Conservation (phyloP, 2,329 filamentous ascomycete genomes). For the Aspergillus pseudoglaucus region DNA sequence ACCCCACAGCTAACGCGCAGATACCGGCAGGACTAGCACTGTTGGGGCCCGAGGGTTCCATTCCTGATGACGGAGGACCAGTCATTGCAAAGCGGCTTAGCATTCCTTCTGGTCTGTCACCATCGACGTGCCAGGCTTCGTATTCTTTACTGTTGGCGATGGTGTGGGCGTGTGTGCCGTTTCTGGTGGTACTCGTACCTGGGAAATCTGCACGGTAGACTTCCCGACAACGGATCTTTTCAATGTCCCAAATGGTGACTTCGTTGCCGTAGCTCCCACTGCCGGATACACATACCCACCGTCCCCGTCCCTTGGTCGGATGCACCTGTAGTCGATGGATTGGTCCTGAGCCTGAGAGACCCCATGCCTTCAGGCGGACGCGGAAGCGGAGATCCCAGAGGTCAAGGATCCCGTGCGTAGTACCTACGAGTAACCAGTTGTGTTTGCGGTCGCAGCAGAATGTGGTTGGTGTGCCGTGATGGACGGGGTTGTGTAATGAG, state of each 20-base stretch:
- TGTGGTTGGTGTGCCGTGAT: slow-evolving; percentile 85
- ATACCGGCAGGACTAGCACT: slow-evolving; percentile 46
- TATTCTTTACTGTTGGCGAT: slow-evolving; percentile 53
- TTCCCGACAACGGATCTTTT: slow-evolving; percentile 81
- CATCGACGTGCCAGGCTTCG: slow-evolving; percentile 82
- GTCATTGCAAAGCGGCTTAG: slow-evolving; percentile 69
- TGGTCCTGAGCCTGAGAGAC: slow-evolving; percentile 69
- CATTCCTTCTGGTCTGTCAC: slow-evolving; percentile 81
- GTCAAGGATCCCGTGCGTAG: slow-evolving; percentile 84
- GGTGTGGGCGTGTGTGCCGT: slow-evolving; percentile 44
- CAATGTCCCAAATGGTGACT: slow-evolving; percentile 91
- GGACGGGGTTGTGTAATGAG: slow-evolving; percentile 74
- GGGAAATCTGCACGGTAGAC: slow-evolving; percentile 62
- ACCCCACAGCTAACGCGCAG: slow-evolving; percentile 66
- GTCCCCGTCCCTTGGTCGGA: slow-evolving; percentile 68
- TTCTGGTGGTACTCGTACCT: slow-evolving; percentile 9
- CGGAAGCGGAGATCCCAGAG: slow-evolving; percentile 97
- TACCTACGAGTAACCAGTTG: slow-evolving; percentile 87
- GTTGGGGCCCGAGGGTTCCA: slow-evolving; percentile 43
- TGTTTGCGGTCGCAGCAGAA: slow-evolving; percentile 81
- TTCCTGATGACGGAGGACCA: slow-evolving; percentile 40
- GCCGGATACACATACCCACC: slow-evolving; percentile 82
- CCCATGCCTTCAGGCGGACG: slow-evolving; percentile 80
- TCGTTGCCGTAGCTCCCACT: slow-evolving; percentile 76
- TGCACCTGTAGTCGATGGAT: slow-evolving; percentile 77